Percentiles rank a stretch among this genome's conserved stretches.
Evolutionary conservation across 2,329 filamentous ascomycete species (phyloP).

Genomic region (Alternaria atra): DNA sequence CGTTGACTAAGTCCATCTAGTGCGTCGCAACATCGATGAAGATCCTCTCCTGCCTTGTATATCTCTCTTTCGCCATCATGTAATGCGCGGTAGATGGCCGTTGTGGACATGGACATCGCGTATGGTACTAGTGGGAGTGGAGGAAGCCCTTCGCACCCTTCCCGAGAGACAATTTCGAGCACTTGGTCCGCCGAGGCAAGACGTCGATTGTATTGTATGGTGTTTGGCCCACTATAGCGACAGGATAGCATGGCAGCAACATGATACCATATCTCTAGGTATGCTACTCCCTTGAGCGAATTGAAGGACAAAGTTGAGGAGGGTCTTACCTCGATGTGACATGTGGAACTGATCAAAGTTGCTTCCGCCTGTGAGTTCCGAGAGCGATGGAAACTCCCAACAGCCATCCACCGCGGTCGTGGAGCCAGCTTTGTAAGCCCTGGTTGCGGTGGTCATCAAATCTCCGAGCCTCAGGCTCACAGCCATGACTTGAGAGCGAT

Average conservation of each 20-base stretch:
- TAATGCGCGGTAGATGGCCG: conserved; percentile 8
- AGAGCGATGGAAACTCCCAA: neutral
- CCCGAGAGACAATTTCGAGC: neutral
- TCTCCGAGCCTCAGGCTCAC: conserved; percentile 1
- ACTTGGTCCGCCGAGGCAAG: neutral
- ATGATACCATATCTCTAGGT: conserved; percentile 11
- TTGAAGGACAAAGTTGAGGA: neutral
- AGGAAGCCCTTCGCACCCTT: conserved; percentile 1
- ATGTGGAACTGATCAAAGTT: conserved; percentile 5
- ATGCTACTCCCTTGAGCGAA: neutral
- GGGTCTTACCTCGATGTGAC: conserved; percentile 7
- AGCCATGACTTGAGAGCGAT: conserved; percentile 9
- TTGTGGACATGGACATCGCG: conserved; percentile 11
- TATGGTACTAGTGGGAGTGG: conserved; percentile 7
- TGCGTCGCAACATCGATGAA: neutral
- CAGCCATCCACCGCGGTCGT: neutral
- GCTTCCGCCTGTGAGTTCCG: neutral
- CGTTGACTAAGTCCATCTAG: neutral
- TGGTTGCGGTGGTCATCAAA: conserved; percentile 4
- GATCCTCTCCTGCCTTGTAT: neutral
- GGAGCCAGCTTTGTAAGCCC: conserved; percentile 3
- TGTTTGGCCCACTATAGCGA: conserved; percentile 8
- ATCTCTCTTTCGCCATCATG: conserved; percentile 7
- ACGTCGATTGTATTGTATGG: neutral
- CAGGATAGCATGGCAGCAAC: conserved; percentile 11